These are phyloP conservation scores for Aspergillus ochraceus DNA, from an alignment of 2,329 filamentous ascomycete genomes.

Conservation along the genomic window DNA sequence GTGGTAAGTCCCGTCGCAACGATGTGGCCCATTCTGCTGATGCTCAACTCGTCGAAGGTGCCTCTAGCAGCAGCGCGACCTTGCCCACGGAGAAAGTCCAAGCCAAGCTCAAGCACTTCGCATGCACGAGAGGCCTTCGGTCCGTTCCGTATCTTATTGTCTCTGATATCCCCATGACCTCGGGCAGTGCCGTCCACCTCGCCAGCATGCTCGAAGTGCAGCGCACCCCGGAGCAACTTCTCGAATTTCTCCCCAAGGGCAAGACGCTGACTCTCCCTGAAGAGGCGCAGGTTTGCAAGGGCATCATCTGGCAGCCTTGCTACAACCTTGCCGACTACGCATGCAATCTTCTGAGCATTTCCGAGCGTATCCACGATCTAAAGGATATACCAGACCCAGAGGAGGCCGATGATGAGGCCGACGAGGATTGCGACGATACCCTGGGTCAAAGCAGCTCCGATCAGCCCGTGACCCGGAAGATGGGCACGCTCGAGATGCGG, in stretches of 20 bases:
- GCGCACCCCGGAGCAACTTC: constrained; percentile 27
- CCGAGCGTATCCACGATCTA: constrained; percentile 13
- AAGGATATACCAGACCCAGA: constrained; percentile 14
- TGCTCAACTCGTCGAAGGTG: constrained; percentile 5
- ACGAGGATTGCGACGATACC: neutral
- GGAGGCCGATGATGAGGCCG: constrained; percentile 2
- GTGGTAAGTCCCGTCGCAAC: constrained; percentile 6
- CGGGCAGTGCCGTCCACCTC: constrained; percentile 28
- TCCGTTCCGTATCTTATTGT: constrained; percentile 38
- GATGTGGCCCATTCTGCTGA: neutral
- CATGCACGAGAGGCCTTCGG: constrained; percentile 34
- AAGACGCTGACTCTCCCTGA: constrained; percentile 26
- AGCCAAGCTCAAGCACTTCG: constrained; percentile 24
- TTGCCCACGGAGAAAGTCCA: constrained; percentile 6
- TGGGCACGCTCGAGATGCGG: constrained; percentile 16
- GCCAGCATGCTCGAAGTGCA: constrained; percentile 31
- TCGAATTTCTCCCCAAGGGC: constrained; percentile 29
- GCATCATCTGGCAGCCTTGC: constrained; percentile 32
- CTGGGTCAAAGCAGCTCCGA: neutral
- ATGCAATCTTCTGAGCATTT: constrained; percentile 23
- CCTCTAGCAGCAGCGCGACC: constrained; percentile 1
- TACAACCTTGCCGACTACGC: constrained; percentile 19
- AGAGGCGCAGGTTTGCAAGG: constrained; percentile 14
- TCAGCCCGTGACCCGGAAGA: neutral
- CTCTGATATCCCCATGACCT: constrained; percentile 24